Conservation (phyloP, 2,329 filamentous ascomycete genomes). For the Penicillium janthinellum region DNA sequence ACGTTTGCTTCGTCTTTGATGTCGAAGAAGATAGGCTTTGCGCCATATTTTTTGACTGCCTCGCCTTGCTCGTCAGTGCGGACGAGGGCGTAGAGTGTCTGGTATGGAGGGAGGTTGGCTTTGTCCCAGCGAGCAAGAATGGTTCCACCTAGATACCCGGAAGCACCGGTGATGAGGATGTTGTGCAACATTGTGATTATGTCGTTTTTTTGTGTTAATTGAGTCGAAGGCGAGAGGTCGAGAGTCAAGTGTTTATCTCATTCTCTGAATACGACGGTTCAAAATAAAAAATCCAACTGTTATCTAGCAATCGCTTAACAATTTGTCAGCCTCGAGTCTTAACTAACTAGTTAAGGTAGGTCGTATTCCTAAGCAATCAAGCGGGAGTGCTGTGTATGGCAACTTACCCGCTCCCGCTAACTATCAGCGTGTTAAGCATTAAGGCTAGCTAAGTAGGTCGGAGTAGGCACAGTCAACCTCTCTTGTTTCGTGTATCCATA, state of each 20-base stretch:
- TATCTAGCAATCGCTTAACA: background rate
- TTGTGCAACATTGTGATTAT: slow-evolving; percentile 13
- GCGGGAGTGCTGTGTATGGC: background rate
- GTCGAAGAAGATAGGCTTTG: slow-evolving; percentile 47
- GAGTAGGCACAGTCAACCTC: too few species aligned
- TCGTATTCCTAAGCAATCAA: background rate
- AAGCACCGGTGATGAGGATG: slow-evolving; percentile 26
- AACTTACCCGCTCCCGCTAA: background rate
- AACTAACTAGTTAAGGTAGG: too few species aligned
- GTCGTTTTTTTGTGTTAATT: background rate
- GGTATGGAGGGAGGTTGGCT: slow-evolving; percentile 46
- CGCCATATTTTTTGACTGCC: slow-evolving; percentile 48
- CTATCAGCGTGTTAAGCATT: background rate
- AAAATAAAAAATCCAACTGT: background rate
- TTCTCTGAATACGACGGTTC: background rate
- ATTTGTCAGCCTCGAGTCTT: background rate
- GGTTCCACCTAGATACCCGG: slow-evolving; percentile 57
- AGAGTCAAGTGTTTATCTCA: background rate
- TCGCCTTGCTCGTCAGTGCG: slow-evolving; percentile 50
- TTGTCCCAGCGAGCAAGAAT: slow-evolving; percentile 46
- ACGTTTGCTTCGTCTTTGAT: slow-evolving; percentile 41
- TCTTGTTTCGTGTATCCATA: too few species aligned
- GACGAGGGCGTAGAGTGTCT: slow-evolving; percentile 52
- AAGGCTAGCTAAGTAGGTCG: background rate
- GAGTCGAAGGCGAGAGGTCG: background rate